Base-by-base conservation (phyloP, 495 filamentous ascomycete species). In the Penicillium paxilli region DNA sequence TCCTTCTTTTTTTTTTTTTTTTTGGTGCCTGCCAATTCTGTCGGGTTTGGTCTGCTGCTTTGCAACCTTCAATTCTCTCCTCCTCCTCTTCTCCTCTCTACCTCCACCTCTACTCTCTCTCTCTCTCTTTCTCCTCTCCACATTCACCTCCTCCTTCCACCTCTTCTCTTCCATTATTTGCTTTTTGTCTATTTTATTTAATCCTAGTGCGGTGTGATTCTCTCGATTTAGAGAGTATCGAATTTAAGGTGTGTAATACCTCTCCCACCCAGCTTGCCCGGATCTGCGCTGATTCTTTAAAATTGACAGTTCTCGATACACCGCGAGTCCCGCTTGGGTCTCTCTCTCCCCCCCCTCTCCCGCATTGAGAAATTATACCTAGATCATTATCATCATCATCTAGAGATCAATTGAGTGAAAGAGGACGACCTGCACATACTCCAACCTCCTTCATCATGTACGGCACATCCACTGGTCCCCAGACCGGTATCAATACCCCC, bases 401-500 rank as follows among this genome's bases (percentile, higher is more conserved):
- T 44, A 41, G 46, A 53, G 49, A 37, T 41, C 16, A 37, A 49
- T 24, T 17, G 33, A 54, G 44, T 47, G 8, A 65, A 23, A 53
- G 58, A 56, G 44, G 49, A 53, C 35, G 47, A 60, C 35, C 24
- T 62, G 19, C 35, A 40, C 17, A 14, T 40, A 8, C 17, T 16
- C 2, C 35, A 1, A 40, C 17, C 19, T 16, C 35, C 12, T 16
- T 20, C 63, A 82, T 60, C 55, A 98, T 97, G 94, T 96, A 96
- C 81, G 90, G 89, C 67, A 87, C 87, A 62, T 71, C 77, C 42
- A 90, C 89, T 54, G 87, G 87, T 69, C 88, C 87, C 23, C 90
- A 93, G 69, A 98, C 93, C 76, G 94, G 94, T 65, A 90, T 95
- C 69, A 92, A 91, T 61, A 98, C 94, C 51, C 94, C 94, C 60